Conservation (phyloP, 2,329 filamentous ascomycete species). For the Chrysoporthe puriensis region DNA sequence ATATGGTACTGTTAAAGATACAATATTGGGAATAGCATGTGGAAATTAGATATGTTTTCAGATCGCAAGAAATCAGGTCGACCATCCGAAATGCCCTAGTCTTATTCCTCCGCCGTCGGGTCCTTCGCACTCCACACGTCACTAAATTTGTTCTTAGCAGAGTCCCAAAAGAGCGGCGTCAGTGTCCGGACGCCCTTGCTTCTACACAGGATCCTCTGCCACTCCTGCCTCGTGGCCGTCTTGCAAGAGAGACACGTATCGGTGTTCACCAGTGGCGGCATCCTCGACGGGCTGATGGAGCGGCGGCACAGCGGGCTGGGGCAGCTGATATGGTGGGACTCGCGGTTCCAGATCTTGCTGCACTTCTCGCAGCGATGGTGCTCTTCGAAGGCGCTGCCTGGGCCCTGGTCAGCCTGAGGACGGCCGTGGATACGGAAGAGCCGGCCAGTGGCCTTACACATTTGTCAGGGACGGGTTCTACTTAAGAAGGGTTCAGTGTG, state of each 20-base stretch:
- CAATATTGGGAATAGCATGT: too few relatives aligned
- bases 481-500: background rate
- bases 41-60: background rate
- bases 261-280: slow-evolving; percentile 5
- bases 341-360: slow-evolving; percentile 11
- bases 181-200: slow-evolving; percentile 1
- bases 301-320: slow-evolving; percentile 4
- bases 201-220: background rate
- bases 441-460: background rate
- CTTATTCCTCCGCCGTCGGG: background rate
- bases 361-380: background rate
- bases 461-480: background rate
- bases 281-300: background rate
- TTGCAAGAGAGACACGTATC: slow-evolving; percentile 14
- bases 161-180: slow-evolving; percentile 10
- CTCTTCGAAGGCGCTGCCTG: slow-evolving; percentile 5
- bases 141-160: background rate
- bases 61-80: background rate
- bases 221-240: background rate
- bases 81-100: background rate
- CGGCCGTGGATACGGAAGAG: background rate
- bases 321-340: background rate
- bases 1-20: too few relatives aligned
- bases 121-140: background rate
- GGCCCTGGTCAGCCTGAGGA: background rate